Conservation (phyloP, 73 alveolate species). For the Paramecium sonneborni region DNA sequence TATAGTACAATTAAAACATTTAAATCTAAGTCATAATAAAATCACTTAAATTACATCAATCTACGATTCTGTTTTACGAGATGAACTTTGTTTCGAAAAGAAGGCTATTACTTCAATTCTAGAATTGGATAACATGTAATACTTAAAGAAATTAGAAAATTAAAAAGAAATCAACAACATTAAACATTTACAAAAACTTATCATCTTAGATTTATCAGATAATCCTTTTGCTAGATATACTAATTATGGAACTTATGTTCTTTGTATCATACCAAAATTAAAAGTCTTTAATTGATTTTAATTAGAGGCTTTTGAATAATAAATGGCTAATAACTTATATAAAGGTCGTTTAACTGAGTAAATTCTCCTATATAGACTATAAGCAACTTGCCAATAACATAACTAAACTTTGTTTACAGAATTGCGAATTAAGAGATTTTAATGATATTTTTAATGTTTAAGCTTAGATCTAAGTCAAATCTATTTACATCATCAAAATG, state of each 20-base stretch:
- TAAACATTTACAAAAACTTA: conserved; percentile 76
- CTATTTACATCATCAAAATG: conserved; percentile 71
- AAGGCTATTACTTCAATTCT: conserved; percentile 84
- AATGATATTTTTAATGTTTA: conserved; percentile 83
- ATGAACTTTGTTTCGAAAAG: conserved; percentile 90
- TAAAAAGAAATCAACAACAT: conserved; percentile 74
- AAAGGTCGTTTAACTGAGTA: conserved; percentile 89
- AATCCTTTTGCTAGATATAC: conserved; percentile 76
- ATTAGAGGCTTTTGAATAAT: conserved; percentile 76
- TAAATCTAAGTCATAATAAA: conserved; percentile 85
- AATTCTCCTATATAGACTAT: conserved; percentile 73
- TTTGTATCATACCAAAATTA: conserved; percentile 78
- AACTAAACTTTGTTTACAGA: conserved; percentile 75
- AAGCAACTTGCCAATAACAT: conserved; percentile 70
- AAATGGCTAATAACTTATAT: conserved; percentile 83
- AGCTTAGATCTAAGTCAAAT: conserved; percentile 75
- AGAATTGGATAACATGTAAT: conserved; percentile 73
- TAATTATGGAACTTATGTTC: conserved; percentile 75
- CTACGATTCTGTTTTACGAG: conserved; percentile 80
- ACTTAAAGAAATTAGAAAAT: conserved; percentile 81
- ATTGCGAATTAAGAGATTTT: conserved; percentile 82
- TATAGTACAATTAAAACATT: conserved; percentile 71
- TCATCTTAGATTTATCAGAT: conserved; percentile 85
- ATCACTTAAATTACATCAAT: conserved; percentile 87
- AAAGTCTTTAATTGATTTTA: conserved; percentile 86